These are phyloP conservation scores for Phaeosphaeriaceae sp. DNA, from an alignment of 2,329 filamentous ascomycete genomes.

Conservation along the genomic window DNA sequence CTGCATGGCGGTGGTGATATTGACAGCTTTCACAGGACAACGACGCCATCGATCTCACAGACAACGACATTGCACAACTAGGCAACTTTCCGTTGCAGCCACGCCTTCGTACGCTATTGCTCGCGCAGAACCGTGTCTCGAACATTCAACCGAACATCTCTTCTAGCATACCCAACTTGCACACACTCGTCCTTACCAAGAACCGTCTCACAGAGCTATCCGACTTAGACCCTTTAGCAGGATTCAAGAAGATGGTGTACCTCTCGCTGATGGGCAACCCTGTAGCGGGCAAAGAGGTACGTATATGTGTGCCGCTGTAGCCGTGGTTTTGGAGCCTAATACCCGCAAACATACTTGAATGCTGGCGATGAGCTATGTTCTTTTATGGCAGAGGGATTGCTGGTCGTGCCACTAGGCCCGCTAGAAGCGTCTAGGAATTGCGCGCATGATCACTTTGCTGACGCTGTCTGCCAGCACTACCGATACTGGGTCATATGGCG, in stretches of 20 bases:
- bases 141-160: constrained; percentile 79
- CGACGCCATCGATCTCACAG: constrained; percentile 97
- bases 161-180: constrained; percentile 80
- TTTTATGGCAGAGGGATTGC: background rate
- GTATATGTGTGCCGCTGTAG: constrained; percentile 10
- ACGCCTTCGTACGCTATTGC: constrained; percentile 83
- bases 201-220: constrained; percentile 86
- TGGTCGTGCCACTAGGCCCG: background rate
- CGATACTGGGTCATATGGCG: constrained; percentile 90
- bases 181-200: constrained; percentile 79
- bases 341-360: constrained; percentile 22
- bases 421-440: background rate
- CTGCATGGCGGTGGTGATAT: background rate
- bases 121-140: constrained; percentile 86
- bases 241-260: constrained; percentile 76
- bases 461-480: constrained; percentile 70
- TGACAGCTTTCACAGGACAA: constrained; percentile 68
- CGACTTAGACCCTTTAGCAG: constrained; percentile 81
- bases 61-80: constrained; percentile 92
- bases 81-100: constrained; percentile 93
- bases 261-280: constrained; percentile 86
- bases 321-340: constrained; percentile 20
- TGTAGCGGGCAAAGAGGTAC: constrained; percentile 87
- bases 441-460: background rate
- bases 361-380: background rate